These are phyloP conservation scores for Inga laurina DNA, from an alignment of 306 rosid species.

Conservation along the genomic window DNA sequence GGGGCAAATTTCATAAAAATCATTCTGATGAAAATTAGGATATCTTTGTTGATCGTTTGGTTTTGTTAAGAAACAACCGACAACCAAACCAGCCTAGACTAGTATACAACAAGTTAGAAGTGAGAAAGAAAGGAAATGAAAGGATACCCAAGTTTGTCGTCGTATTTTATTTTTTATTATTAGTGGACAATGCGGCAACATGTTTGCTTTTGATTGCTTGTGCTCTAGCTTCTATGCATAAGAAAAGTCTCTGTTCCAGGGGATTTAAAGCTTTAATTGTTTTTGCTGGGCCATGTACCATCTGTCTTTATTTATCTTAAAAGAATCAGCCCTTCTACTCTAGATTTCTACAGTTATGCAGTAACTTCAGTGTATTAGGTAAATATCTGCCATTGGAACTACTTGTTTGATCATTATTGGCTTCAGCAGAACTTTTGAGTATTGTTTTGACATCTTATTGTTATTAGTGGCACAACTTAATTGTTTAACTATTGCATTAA, in stretches of 20 bases:
- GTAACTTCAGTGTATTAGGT: neutral
- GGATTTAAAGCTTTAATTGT: constrained; percentile 10
- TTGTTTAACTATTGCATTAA: constrained; percentile 34
- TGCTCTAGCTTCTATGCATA: constrained; percentile 8
- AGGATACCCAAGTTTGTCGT: neutral
- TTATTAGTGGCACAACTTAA: constrained; percentile 9
- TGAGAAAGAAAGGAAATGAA: neutral
- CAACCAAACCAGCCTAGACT: constrained; percentile 5
- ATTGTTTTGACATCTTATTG: constrained; percentile 11
- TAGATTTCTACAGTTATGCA: neutral
- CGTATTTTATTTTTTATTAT: neutral
- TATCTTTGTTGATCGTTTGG: neutral
- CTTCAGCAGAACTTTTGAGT: neutral
- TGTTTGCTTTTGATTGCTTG: constrained; percentile 17
- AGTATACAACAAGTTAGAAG: neutral
- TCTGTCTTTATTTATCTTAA: constrained; percentile 9
- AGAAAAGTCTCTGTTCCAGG: constrained; percentile 2
- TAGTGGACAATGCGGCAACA: constrained; percentile 12
- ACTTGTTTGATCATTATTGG: neutral
- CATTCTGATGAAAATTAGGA: neutral
- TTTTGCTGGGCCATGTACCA: constrained; percentile 4
- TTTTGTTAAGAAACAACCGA: neutral
- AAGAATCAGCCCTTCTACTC: constrained; percentile 21
- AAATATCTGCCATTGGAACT: constrained; percentile 10
- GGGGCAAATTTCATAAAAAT: neutral